Conservation (phyloP, 495 filamentous ascomycete species). For the Parachaetomium inaequale region DNA sequence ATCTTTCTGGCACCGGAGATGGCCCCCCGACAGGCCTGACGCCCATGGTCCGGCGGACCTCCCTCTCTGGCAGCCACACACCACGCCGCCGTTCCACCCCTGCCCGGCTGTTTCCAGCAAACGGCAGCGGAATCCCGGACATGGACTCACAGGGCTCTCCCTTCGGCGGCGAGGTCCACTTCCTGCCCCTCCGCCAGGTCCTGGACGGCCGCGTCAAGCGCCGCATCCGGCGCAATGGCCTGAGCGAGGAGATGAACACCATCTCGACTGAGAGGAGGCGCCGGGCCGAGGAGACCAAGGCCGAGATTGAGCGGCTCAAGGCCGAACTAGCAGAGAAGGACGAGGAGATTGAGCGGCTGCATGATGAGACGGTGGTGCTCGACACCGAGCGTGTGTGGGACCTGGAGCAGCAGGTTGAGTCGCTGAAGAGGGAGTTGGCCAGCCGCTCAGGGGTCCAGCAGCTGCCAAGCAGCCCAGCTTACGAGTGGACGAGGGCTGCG, state of each 20-base stretch:
- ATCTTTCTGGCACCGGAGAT: constrained; percentile 16
- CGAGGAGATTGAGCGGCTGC: constrained; percentile 46
- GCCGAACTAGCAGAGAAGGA: constrained; percentile 52
- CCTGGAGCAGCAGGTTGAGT: constrained; percentile 42
- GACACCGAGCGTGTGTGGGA: constrained; percentile 43
- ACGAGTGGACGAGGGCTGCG: constrained; percentile 44
- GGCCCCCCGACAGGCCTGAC: constrained; percentile 58
- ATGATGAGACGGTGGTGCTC: constrained; percentile 45
- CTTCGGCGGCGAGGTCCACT: constrained; percentile 39
- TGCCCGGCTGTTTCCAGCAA: constrained; percentile 17
- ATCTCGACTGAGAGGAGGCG: constrained; percentile 57
- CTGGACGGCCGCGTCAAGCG: constrained; percentile 69
- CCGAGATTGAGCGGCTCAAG: constrained; percentile 49
- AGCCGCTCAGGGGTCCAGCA: constrained; percentile 28
- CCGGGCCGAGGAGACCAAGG: constrained; percentile 34
- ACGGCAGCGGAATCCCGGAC: constrained; percentile 33
- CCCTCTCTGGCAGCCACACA: constrained; percentile 43
- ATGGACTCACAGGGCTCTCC: constrained; percentile 29
- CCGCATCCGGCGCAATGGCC: constrained; percentile 62
- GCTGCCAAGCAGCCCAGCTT: constrained; percentile 27
- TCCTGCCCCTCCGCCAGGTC: constrained; percentile 65
- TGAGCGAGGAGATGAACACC: constrained; percentile 71
- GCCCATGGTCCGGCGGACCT: constrained; percentile 60
- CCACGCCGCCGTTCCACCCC: constrained; percentile 46
- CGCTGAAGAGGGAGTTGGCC: constrained; percentile 31